These are phyloP conservation scores for Phyllosticta citrichinensis DNA, from an alignment of 2,329 filamentous ascomycete species.

Conservation along the genomic window DNA sequence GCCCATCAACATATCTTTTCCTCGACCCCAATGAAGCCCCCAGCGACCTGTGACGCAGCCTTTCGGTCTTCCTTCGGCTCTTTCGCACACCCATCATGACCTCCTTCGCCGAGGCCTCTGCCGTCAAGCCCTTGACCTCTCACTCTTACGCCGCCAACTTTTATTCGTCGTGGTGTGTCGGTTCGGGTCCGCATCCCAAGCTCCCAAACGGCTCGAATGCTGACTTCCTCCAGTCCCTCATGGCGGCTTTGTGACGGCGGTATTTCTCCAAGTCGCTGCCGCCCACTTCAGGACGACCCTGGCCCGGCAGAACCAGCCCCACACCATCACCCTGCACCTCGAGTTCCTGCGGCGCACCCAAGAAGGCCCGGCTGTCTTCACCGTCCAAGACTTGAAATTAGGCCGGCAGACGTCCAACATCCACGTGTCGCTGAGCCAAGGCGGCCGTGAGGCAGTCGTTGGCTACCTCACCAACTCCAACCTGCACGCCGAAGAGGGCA, in stretches of 20 bases:
- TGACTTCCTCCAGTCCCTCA: constrained; percentile 48
- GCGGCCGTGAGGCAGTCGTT: constrained; percentile 50
- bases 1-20: neutral
- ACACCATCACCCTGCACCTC: constrained; percentile 54
- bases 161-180: constrained; percentile 53
- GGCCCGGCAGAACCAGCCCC: constrained; percentile 47
- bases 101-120: constrained; percentile 39
- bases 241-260: constrained; percentile 58
- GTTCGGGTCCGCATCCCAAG: constrained; percentile 38
- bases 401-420: constrained; percentile 54
- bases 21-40: neutral
- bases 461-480: constrained; percentile 58
- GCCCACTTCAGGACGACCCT: constrained; percentile 51
- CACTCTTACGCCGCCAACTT: constrained; percentile 51
- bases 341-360: constrained; percentile 56
- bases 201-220: neutral
- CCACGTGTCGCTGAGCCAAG: constrained; percentile 50
- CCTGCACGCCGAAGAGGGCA: constrained; percentile 47
- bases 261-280: constrained; percentile 49
- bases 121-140: constrained; percentile 38
- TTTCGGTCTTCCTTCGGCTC: neutral
- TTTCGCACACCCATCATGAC: constrained; percentile 17
- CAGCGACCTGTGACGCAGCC: neutral
- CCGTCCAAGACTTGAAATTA: constrained; percentile 53
- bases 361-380: constrained; percentile 46